Base-by-base conservation (phyloP, 208 protist genomes). In the Entamoeba histolytica region DNA sequence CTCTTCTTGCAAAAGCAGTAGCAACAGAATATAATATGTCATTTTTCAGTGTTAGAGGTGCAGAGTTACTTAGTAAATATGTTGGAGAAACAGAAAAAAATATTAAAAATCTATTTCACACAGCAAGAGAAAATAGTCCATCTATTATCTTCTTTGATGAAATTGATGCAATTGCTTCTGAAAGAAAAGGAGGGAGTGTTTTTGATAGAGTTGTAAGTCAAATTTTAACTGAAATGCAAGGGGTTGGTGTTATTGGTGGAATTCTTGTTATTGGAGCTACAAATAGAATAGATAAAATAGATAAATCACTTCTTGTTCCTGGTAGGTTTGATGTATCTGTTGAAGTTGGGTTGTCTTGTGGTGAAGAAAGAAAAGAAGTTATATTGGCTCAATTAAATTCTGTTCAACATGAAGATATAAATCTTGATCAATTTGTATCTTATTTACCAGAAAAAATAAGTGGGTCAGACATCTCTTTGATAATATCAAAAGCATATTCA, bases 181-280 rank as follows among this genome's bases (percentile, higher is more conserved):
- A 94, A 39, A 49, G 95, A 49, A 57, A 23, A 4, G 69, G 31
- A 31, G 51, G 55, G 2, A 69, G 50, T 55, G 50, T 55, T 2
- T 55, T 55, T 93, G 98, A 99, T 96, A 98, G 97, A 44, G 97
- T 99, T 23, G 98, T 99, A 4, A 99, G 99, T 96, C 98, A 99
- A 96, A 97, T 99, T 7, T 97, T 99, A 52, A 97, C 98, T 49
- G 99, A 99, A 96, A 99, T 99, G 92, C 97, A 99, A 93, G 98
- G 98, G 95, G 98, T 99, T 10, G 98, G 99, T 69, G 95, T 97
- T n/a, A 94, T 99, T 1, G 99, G 99, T 96, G 99, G 99, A 95
- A 98, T 99, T 52, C 96, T 99, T 4, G 94, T 99, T 31, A 99
- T 99, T 94, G 99, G 98, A 93, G 99, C 99, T 98, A 99, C 98